Conservation (phyloP, 495 filamentous ascomycete genomes). For the Cryomyces minteri region DNA sequence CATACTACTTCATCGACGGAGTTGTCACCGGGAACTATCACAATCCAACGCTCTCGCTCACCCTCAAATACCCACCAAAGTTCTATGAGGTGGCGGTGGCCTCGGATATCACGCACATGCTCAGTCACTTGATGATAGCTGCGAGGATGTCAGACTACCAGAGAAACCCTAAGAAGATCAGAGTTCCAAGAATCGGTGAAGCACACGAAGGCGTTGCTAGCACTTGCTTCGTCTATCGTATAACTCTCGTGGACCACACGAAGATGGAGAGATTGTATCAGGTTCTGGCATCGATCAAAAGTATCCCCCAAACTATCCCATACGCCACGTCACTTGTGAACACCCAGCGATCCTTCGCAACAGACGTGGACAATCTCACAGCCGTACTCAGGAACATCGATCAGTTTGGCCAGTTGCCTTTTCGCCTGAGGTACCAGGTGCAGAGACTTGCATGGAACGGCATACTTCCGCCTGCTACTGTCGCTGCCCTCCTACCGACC, state of each 20-base stretch:
- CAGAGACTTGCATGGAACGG: conserved; percentile 33
- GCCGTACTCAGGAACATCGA: conserved; percentile 3
- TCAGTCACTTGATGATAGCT: background rate
- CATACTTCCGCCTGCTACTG: conserved; percentile 27
- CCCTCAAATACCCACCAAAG: conserved; percentile 4
- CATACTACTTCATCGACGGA: conserved; percentile 9
- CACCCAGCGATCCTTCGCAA: background rate
- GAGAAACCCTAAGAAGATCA: background rate
- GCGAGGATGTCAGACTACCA: background rate
- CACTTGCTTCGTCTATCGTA: conserved; percentile 13
- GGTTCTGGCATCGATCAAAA: conserved; percentile 5
- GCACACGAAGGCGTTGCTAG: conserved; percentile 9
- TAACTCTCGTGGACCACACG: conserved; percentile 2
- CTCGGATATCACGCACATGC: background rate
- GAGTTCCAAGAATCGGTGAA: conserved; percentile 8
- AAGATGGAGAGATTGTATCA: background rate
- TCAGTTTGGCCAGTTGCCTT: conserved; percentile 14
- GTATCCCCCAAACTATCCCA: conserved; percentile 8
- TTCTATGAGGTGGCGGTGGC: conserved; percentile 5
- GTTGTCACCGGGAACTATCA: conserved; percentile 4
- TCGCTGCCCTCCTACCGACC: conserved; percentile 21
- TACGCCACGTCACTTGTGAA: background rate
- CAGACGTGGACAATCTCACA: conserved; percentile 4
- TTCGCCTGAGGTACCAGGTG: conserved; percentile 27
- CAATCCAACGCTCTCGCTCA: conserved; percentile 8